Base-by-base conservation (phyloP, 345 rosid species). In the Salix arbutifolia region DNA sequence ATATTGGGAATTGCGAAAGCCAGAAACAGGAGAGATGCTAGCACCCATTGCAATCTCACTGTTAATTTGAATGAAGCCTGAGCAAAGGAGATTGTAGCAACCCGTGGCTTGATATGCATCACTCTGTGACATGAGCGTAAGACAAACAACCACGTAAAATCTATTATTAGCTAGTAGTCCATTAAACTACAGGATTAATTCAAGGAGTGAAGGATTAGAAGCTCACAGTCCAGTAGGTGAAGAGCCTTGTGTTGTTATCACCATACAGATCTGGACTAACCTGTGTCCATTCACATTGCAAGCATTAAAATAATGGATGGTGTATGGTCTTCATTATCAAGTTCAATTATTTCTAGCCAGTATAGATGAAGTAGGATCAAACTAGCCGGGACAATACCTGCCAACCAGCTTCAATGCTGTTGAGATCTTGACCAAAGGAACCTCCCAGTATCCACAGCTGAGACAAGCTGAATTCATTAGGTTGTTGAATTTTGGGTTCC, bases 171-270 rank as follows among this genome's bases (percentile, higher is more conserved):
- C 4, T 16, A 75, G 30, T 11, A 75, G 28, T 16, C 12, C 42
- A 61, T 37, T 11, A 42, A 44, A 18, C 31, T 69, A 10, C 3
- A 61, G 23, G 12, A 8, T 31, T 6, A 37, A 74, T 21, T 44
- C 28, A 67, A 30, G 8, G 14, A 31, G 33, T 26, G 69, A 53
- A 48, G 65, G 56, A 58, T 19, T 28, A 25, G 79, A 78, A 69
- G 80, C 90, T 90, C 86, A 96, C 99, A 79, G 99, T 96, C 99
- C 99, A 96, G 86, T 96, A 96, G 64, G 97, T 93, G 92, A 96
- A 96, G 77, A 96, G 97, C 78, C 99, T 91, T 53, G 99, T 96
- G 79, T 96, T 96, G 86, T 96, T 96, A 85, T 96, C 99, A 64
- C 99, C 99, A 80, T 96, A 96, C 2, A 96, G 93, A 92, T 96